Base-by-base conservation (phyloP, 805 yeast species). In the Lipomyces orientalis region DNA sequence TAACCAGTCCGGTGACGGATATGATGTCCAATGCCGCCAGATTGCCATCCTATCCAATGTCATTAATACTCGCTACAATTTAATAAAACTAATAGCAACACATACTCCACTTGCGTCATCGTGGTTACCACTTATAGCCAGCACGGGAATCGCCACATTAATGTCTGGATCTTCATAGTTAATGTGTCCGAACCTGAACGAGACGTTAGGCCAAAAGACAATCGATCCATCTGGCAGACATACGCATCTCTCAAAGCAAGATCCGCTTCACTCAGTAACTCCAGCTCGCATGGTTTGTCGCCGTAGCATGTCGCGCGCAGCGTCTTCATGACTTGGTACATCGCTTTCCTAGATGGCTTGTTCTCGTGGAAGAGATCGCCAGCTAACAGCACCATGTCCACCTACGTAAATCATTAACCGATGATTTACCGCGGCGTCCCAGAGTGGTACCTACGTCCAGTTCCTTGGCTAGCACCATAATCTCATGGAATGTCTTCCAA, bases 41-140 rank as follows among this genome's bases (percentile, higher is more conserved):
- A 63, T 91, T 79, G 2, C 77, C 77, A 2, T 74, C 73, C 72
- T 68, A 25, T 19, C 55, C n/a, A 22, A 12, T 16, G 35, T 34
- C 12, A 16, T 16, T 51, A 33, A 14, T 57, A 19, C 12, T 59
- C 60, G 19, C 64, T n/a, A 25, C 55, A 37, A n/a, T 37, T 43
- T 22, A n/a, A n/a, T 39, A 22, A 10, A 10, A 9, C n/a, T 9
- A 58, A 54, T 3, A 5, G 10, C 8, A 31, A 31, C 6, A 29
- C 89, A 88, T 62, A 87, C 90, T 0, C 98, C 98, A 0, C 97
- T 90, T 2, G 97, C 91, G 78, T 95, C 98, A 78, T 95, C 99
- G 77, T 95, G 99, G 75, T 95, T 95, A 1, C 99, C 99, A 58
- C 94, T 87, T 3, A 95, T 94, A 6, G 93, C 94, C 81, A 95